Percentiles rank a stretch among this genome's conserved stretches.
Evolutionary conservation across 306 rosid genomes (phyloP).

Genomic region (Begonia fuchsioides): DNA sequence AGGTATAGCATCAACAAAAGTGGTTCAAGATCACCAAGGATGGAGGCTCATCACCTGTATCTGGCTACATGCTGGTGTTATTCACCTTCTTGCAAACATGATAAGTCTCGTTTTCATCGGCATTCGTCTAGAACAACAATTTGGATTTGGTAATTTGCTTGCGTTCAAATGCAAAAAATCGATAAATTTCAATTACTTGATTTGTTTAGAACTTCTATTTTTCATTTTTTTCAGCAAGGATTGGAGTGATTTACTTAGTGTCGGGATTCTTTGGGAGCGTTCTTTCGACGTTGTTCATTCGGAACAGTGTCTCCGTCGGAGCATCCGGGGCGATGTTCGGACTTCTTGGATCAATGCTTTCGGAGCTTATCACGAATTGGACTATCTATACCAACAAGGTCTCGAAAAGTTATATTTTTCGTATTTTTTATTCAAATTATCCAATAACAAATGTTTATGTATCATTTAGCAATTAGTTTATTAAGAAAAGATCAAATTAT

Average conservation of each 20-base stretch:
- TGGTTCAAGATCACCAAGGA: slow-evolving; percentile 50
- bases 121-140: slow-evolving; percentile 79
- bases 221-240: slow-evolving; percentile 36
- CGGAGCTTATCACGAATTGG: slow-evolving; percentile 90
- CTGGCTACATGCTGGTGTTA: slow-evolving; percentile 83
- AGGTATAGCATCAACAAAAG: slow-evolving; percentile 41
- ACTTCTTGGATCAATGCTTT: slow-evolving; percentile 94
- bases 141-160: slow-evolving; percentile 57
- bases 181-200: background rate
- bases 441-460: too few species aligned
- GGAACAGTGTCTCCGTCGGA: slow-evolving; percentile 68
- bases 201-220: slow-evolving; percentile 3
- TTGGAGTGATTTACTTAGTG: slow-evolving; percentile 46
- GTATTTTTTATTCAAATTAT: too few species aligned
- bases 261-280: slow-evolving; percentile 74
- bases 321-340: slow-evolving; percentile 92
- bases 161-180: background rate
- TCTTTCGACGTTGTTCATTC: slow-evolving; percentile 48
- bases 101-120: slow-evolving; percentile 68
- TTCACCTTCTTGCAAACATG: slow-evolving; percentile 71
- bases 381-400: slow-evolving; percentile 74
- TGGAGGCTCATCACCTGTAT: slow-evolving; percentile 87
- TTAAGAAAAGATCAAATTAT: too few species aligned
- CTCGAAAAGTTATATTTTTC: too few species aligned
- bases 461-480: too few species aligned